Conservation (phyloP, 208 protist species). For the Histomonas meleagridis region DNA sequence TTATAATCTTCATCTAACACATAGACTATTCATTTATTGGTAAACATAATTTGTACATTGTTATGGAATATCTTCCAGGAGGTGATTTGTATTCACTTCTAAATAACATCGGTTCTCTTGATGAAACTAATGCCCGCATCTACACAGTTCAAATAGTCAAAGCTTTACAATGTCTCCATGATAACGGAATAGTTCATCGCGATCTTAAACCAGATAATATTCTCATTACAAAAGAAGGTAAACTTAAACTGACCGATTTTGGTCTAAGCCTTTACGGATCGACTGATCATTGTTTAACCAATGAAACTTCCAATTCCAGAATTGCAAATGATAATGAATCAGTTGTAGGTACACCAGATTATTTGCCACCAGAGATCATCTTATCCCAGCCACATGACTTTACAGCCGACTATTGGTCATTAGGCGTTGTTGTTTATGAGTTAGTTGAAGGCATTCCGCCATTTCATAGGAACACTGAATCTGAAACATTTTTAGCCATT, state of each 20-base stretch:
- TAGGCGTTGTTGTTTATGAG: conserved; percentile 64
- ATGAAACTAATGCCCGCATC: conserved; percentile 50
- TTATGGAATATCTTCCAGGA: conserved; percentile 62
- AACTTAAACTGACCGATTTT: conserved; percentile 48
- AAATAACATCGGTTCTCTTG: conserved; percentile 52
- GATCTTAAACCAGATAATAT: conserved; percentile 63
- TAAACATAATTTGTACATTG: conserved; percentile 55
- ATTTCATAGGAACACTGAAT: conserved; percentile 57
- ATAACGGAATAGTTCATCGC: conserved; percentile 56
- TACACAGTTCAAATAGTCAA: conserved; percentile 60
- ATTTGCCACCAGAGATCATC: not conserved
- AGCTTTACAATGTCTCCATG: conserved; percentile 56
- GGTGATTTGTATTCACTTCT: conserved; percentile 67
- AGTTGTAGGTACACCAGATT: conserved; percentile 10
- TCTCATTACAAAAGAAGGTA: conserved; percentile 52
- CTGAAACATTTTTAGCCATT: conserved; percentile 57
- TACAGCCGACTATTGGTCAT: conserved; percentile 64
- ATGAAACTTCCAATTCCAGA: not conserved
- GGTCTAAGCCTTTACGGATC: not conserved
- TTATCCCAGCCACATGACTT: conserved; percentile 53
- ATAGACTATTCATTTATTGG: conserved; percentile 32
- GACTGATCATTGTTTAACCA: not conserved
- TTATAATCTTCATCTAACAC: no score
- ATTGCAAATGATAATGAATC: not conserved
- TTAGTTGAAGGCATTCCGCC: conserved; percentile 62